Base-by-base conservation (phyloP, 345 rosid species). In the Rhodamnia argentea region DNA sequence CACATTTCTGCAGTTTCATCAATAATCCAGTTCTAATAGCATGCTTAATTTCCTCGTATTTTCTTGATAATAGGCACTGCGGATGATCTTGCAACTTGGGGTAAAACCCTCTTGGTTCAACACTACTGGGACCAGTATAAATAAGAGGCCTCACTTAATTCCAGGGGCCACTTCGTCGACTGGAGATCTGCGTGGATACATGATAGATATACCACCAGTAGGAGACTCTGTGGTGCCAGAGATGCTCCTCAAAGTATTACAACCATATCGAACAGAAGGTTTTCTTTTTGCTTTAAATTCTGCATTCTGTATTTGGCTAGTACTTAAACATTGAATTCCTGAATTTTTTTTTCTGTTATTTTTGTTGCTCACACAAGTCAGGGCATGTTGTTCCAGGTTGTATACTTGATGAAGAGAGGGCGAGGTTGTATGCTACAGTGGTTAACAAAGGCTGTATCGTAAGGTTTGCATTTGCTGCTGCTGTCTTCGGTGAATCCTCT, bases 381-480 rank as follows among this genome's bases (percentile, higher is more conserved):
- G 81, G 81, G 20, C 26, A 37, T 37, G 81, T 70, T 75, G 22
- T 44, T 50, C 51, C 86, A 97, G 99, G 99, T 84, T 95, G 98
- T 92, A 88, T 97, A 85, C 91, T 97, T 53, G 98, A 97, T 89
- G 99, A 97, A 90, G 99, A 95, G 88, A 94, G 93, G 86, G 96
- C 94, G 56, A 94, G 94, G 90, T 86, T 97, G 54, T 97, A 97
- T 88, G 96, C 99, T 89, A 91, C 95, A 70, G 87, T 96, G 58
- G 96, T 95, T 85, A 91, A 91, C 83, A 96, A 94, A 92, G 98
- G 99, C 85, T 94, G 85, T 89, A 92, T 95, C 26, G 95, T 92
- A 83, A 94, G 97, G 92, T 96, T 95, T 94, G 96, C 99, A 58
- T 94, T 97, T 88, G 98, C 99, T n/a, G 98, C 99, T 89, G 96